phyloP scores from a whole-genome alignment of 1,284 basidiomycete species.

The Anthracocystis walkeri region DNA sequence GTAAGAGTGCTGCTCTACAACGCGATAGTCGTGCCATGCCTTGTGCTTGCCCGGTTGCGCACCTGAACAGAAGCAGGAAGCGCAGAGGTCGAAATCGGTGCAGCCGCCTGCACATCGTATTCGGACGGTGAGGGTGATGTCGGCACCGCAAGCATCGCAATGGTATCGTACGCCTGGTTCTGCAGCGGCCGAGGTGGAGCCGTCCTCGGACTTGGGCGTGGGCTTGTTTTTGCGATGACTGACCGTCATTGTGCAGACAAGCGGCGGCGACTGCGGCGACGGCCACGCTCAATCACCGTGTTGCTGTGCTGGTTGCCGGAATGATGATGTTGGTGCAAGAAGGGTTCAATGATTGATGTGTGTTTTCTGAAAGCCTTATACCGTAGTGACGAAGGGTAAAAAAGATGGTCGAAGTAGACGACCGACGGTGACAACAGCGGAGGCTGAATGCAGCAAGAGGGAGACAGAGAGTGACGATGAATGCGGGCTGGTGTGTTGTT shows the following conservation, averaged over 20 bases:
- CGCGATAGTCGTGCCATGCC: slow-evolving; percentile 88
- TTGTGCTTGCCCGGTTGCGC: slow-evolving; percentile 89
- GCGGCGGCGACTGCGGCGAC: not conserved
- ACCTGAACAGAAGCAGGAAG: slow-evolving; percentile 86
- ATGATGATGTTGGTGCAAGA: not conserved
- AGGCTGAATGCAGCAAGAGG: not conserved
- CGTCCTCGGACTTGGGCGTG: slow-evolving; percentile 60
- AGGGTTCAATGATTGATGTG: too few relatives aligned
- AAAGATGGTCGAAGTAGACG: too few relatives aligned
- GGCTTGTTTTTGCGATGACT: slow-evolving; percentile 68
- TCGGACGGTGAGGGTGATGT: slow-evolving; percentile 68
- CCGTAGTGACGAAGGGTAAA: not conserved
- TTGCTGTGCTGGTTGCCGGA: not conserved
- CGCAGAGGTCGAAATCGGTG: slow-evolving; percentile 71
- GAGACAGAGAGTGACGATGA: not conserved
- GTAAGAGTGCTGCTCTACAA: slow-evolving; percentile 94
- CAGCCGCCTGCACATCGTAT: slow-evolving; percentile 68
- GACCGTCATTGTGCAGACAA: slow-evolving; percentile 61
- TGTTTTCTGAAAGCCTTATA: too few relatives aligned
- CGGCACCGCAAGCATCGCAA: slow-evolving; percentile 68
- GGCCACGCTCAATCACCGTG: not conserved
- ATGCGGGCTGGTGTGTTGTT: not conserved
- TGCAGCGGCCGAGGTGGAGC: slow-evolving; percentile 55
- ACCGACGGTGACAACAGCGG: not conserved
- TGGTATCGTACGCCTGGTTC: slow-evolving; percentile 68